Evolutionary conservation across 306 rosid species (phyloP), one percentile per base, ranked within the genome.

Genomic region (Dicorynia guianensis): DNA sequence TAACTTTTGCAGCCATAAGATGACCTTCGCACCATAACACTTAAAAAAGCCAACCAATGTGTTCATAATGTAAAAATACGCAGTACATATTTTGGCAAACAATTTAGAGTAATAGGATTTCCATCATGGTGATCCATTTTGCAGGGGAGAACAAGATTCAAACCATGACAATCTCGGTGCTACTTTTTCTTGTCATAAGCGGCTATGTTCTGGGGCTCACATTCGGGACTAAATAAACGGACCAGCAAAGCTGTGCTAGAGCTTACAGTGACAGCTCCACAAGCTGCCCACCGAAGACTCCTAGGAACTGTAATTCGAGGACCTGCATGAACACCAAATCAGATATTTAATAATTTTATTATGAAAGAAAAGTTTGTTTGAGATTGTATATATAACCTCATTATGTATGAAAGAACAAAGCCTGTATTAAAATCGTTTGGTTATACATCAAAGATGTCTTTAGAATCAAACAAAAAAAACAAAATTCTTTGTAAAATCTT

Each of bases 151-250:
- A n/a, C n/a, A 63, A 11, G 7, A 18, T 46, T 6, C 11, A 50
- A n/a, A 65, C 11, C 44, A 54, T 54, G 4, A 58, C 43, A 13
- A 69, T 25, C 18, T 13, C 12, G 36, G 35, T 55, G 72, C 85
- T 81, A 79, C 67, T 86, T 90, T 79, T 78, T 75, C 56, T 77
- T 86, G 89, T 95, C 99, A 80, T 87, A 95, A 75, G 93, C 94
- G 81, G 93, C 97, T 70, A 92, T 92, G 59, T 95, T 95, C 68
- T 95, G 99, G 48, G 99, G 97, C 76, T 95, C 99, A 54, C 99
- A 95, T 82, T 95, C 97, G 7, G 99, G 97, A 69, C 99, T 90
- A 74, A 95, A 83, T 66, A 90, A 82, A 7, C 91, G 88, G 19
- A 95, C 99, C 81, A 95, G 81, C 84, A 95, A 85, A 80, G 97